Evolutionary conservation across 352 stramenopile genomes (phyloP).

Genomic region (Phytophthora macrochlamydospora): DNA sequence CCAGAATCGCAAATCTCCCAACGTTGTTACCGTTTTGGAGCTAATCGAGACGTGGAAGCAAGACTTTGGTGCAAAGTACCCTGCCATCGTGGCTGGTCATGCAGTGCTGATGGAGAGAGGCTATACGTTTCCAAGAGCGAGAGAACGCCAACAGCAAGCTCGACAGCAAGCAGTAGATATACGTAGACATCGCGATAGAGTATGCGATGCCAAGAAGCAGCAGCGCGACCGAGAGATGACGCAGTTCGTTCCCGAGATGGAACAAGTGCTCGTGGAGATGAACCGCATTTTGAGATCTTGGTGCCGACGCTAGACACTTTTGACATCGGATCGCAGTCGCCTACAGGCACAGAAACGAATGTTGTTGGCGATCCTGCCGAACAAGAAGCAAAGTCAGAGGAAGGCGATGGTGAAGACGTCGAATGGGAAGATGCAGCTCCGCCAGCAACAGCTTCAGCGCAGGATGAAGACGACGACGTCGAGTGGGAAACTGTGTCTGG

Average conservation of each 20-base stretch:
- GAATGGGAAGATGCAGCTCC: slow-evolving; percentile 36
- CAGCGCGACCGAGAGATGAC: slow-evolving; percentile 56
- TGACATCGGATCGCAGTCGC: not conserved
- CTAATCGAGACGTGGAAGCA: slow-evolving; percentile 72
- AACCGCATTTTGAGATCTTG: slow-evolving; percentile 74
- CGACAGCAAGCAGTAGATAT: slow-evolving; percentile 12
- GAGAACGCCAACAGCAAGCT: slow-evolving; percentile 30
- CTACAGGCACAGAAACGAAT: not conserved
- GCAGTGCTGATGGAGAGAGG: slow-evolving; percentile 50
- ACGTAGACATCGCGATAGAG: slow-evolving; percentile 20
- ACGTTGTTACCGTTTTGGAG: slow-evolving; percentile 40
- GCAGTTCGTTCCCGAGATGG: slow-evolving; percentile 60
- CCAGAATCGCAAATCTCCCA: slow-evolving; percentile 18
- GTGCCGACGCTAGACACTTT: slow-evolving; percentile 78
- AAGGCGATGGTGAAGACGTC: slow-evolving; percentile 18
- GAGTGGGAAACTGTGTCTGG: slow-evolving; percentile 32
- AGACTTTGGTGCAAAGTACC: slow-evolving; percentile 61
- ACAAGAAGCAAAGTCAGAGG: not conserved
- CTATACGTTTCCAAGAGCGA: slow-evolving; percentile 55
- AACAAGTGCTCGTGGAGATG: slow-evolving; percentile 69
- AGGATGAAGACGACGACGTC: slow-evolving; percentile 13
- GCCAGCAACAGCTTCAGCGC: slow-evolving; percentile 2
- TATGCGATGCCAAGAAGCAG: slow-evolving; percentile 31
- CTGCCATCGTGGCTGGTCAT: slow-evolving; percentile 56
- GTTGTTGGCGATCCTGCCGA: too few species aligned